A percentile compares a stretch with the other conserved stretches of the same genome.
These are phyloP conservation scores for Colletotrichum sp. DNA, from an alignment of 2,329 filamentous ascomycete species.

Conservation along the genomic window DNA sequence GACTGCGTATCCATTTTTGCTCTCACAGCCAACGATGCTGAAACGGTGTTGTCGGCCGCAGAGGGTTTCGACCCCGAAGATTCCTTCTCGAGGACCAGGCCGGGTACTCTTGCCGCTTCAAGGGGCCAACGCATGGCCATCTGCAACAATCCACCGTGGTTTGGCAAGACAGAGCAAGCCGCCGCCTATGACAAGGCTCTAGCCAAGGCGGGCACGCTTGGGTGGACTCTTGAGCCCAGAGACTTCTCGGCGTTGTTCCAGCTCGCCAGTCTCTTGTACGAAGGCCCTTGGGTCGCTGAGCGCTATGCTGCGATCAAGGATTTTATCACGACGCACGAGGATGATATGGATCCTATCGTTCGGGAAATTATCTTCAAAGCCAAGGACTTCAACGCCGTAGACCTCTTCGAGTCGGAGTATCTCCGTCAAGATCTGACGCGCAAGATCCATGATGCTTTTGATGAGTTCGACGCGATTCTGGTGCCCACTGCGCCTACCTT, in stretches of 20 bases:
- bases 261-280: conserved; percentile 59
- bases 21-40: conserved; percentile 51
- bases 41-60: conserved; percentile 50
- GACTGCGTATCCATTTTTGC: conserved; percentile 62
- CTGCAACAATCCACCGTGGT: conserved; percentile 46
- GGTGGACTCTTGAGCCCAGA: conserved; percentile 44
- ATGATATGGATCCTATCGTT: conserved; percentile 39
- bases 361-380: conserved; percentile 40
- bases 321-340: conserved; percentile 41
- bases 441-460: conserved; percentile 42
- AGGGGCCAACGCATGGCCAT: conserved; percentile 28
- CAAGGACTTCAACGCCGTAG: conserved; percentile 44
- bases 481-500: conserved; percentile 62
- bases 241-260: conserved; percentile 56
- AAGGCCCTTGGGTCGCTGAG: conserved; percentile 61
- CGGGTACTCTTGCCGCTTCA: conserved; percentile 13
- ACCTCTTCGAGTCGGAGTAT: conserved; percentile 47
- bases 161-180: conserved; percentile 37
- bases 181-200: conserved; percentile 47
- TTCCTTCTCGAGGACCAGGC: conserved; percentile 51
- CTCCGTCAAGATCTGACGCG: conserved; percentile 41
- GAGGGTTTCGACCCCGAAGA: conserved; percentile 54
- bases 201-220: conserved; percentile 37
- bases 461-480: conserved; percentile 50
- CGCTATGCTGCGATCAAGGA: conserved; percentile 55